Evolutionary conservation across 179 eudicot genomes (phyloP).

Genomic region (Beta corolliflora): DNA sequence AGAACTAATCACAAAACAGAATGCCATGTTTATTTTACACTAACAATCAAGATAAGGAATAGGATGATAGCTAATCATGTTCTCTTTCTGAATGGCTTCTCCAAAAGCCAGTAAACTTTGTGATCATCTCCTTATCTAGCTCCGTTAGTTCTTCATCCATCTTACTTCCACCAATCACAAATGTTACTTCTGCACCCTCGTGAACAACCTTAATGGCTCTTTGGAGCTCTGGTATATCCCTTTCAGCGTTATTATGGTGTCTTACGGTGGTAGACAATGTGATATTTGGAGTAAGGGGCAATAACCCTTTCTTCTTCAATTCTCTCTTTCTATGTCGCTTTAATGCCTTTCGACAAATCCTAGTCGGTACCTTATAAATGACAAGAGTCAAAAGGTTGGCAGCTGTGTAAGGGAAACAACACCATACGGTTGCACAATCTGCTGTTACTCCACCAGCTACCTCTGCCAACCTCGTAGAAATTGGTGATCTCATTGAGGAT

Average conservation of each 20-base stretch:
- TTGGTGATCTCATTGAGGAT: neutral
- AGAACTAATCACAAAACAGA: too few species aligned
- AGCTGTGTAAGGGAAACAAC: slow-evolving; percentile 20
- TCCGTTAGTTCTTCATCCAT: neutral
- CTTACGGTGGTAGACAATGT: neutral
- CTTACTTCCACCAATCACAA: neutral
- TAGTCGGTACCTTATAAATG: slow-evolving; percentile 8
- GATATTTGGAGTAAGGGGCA: neutral
- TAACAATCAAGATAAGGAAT: too few species aligned
- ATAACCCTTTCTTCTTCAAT: slow-evolving; percentile 9
- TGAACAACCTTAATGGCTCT: neutral
- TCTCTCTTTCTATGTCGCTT: neutral
- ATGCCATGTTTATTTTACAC: too few species aligned
- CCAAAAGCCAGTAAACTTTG: slow-evolving; percentile 15
- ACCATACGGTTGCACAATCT: slow-evolving; percentile 19
- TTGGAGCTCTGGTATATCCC: neutral
- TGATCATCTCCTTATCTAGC: slow-evolving; percentile 3
- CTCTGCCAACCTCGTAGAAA: neutral
- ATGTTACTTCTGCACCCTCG: neutral
- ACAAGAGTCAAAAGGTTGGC: slow-evolving; percentile 9
- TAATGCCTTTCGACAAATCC: slow-evolving; percentile 14
- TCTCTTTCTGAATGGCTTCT: slow-evolving; percentile 12
- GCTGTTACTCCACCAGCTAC: slow-evolving; percentile 22
- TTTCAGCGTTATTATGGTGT: neutral
- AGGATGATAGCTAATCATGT: neutral